Conservation (phyloP, 495 filamentous ascomycete genomes). For the Talaromyces adpressus region DNA sequence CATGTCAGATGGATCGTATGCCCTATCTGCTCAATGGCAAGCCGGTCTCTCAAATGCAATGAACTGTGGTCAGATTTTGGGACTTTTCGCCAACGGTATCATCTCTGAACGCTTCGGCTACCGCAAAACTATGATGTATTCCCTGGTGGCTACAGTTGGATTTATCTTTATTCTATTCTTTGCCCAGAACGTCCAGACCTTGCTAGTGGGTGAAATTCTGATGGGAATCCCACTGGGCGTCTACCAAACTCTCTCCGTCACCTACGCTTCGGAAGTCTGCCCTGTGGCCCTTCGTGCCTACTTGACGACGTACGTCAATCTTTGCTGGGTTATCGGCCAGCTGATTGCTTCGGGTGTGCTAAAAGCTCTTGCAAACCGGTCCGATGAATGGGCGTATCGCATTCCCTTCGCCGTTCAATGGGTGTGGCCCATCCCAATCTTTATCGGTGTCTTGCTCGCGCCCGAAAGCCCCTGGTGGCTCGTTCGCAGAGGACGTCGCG, state of each 20-base stretch:
- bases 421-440: slow-evolving; percentile 44
- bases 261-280: slow-evolving; percentile 46
- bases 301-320: slow-evolving; percentile 39
- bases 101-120: slow-evolving; percentile 37
- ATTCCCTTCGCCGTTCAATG: slow-evolving; percentile 52
- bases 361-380: slow-evolving; percentile 20
- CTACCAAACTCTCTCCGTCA: slow-evolving; percentile 43
- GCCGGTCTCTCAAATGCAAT: slow-evolving; percentile 54
- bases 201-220: slow-evolving; percentile 8
- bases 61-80: slow-evolving; percentile 21
- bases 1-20: slow-evolving; percentile 36
- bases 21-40: slow-evolving; percentile 59
- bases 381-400: slow-evolving; percentile 42
- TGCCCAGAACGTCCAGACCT: not conserved
- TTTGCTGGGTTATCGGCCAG: slow-evolving; percentile 46
- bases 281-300: slow-evolving; percentile 35
- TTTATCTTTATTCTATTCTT: slow-evolving; percentile 48
- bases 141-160: slow-evolving; percentile 34
- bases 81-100: slow-evolving; percentile 35
- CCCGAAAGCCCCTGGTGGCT: slow-evolving; percentile 45
- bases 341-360: slow-evolving; percentile 44
- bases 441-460: slow-evolving; percentile 29
- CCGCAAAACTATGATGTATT: slow-evolving; percentile 52
- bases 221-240: slow-evolving; percentile 25
- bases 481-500: slow-evolving; percentile 21